Conservation (phyloP, 1,139 yeast species). For the Kluyveromyces sp. region DNA sequence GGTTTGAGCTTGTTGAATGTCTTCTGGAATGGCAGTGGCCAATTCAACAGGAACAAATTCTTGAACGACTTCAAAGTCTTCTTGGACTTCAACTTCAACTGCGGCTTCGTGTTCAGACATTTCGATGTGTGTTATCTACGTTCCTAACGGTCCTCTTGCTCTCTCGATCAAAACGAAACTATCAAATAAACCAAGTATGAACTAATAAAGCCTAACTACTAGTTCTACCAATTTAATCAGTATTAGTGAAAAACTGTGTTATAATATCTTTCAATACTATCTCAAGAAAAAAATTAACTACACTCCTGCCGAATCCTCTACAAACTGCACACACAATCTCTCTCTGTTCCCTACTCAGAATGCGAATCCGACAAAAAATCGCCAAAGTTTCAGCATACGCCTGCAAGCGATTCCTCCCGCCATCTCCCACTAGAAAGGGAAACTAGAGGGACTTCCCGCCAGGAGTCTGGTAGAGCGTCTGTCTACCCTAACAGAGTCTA, state of each 20-base stretch:
- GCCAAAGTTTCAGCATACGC: neutral
- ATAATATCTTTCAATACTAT: neutral
- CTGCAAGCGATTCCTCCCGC: neutral
- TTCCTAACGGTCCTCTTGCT: slow-evolving; percentile 8
- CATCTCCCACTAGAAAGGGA: neutral
- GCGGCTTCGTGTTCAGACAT: slow-evolving; percentile 42
- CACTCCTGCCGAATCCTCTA: neutral
- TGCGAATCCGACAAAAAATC: neutral
- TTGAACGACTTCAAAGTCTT: slow-evolving; percentile 55
- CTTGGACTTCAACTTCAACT: slow-evolving; percentile 40
- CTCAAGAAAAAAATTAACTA: neutral
- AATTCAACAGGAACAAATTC: slow-evolving; percentile 75
- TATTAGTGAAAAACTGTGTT: too few relatives aligned
- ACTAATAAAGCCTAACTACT: too few relatives aligned
- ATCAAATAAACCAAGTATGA: neutral
- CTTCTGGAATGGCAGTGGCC: slow-evolving; percentile 95
- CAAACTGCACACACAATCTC: neutral
- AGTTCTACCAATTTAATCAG: too few relatives aligned
- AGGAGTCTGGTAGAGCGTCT: neutral
- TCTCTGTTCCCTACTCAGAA: neutral
- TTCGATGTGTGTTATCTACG: slow-evolving; percentile 15
- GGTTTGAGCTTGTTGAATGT: slow-evolving; percentile 90
- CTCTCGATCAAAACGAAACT: neutral
- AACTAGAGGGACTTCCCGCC: neutral
- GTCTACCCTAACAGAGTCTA: too few relatives aligned